Evolutionary conservation across 257 asterid species (phyloP).

Genomic region (Solanum ahanhuiri): DNA sequence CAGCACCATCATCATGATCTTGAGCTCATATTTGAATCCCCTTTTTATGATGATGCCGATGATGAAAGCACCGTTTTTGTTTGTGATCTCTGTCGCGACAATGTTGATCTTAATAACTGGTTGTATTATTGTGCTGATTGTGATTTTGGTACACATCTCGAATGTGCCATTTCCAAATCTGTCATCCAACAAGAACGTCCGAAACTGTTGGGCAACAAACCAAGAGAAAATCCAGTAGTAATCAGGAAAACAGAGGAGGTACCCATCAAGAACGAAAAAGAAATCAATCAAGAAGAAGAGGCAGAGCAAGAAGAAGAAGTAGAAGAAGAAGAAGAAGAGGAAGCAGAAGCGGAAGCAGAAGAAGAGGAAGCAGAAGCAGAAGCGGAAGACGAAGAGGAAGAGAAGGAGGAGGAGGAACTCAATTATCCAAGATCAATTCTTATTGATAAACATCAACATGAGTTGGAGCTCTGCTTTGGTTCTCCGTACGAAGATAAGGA

Average conservation of each 20-base stretch:
- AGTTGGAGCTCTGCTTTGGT: constrained; percentile 5
- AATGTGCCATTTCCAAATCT: background rate
- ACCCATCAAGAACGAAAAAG: background rate
- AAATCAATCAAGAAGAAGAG: background rate
- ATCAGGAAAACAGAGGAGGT: background rate
- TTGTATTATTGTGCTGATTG: constrained; percentile 2
- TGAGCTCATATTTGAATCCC: background rate
- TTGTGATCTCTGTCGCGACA: background rate
- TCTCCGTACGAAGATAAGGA: background rate
- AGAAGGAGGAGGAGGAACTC: background rate
- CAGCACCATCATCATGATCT: constrained; percentile 11
- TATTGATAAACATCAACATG: constrained; percentile 7
- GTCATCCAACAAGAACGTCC: background rate
- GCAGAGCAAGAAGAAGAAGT: background rate
- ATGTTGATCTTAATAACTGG: background rate
- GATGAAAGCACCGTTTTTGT: background rate
- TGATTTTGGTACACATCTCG: constrained; percentile 12
- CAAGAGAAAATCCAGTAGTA: background rate
- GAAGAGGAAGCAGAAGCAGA: too few species aligned
- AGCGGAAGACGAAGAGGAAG: background rate
- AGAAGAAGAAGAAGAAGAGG: too few species aligned
- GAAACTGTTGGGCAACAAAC: background rate
- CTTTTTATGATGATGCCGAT: background rate
- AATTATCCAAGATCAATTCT: background rate
- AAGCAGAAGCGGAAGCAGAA: too few species aligned